A percentile compares a stretch with the other conserved stretches of the same genome.
These are phyloP conservation scores for Trichoderma sp. DNA, from an alignment of 2,329 filamentous ascomycete genomes.

Conservation along the genomic window DNA sequence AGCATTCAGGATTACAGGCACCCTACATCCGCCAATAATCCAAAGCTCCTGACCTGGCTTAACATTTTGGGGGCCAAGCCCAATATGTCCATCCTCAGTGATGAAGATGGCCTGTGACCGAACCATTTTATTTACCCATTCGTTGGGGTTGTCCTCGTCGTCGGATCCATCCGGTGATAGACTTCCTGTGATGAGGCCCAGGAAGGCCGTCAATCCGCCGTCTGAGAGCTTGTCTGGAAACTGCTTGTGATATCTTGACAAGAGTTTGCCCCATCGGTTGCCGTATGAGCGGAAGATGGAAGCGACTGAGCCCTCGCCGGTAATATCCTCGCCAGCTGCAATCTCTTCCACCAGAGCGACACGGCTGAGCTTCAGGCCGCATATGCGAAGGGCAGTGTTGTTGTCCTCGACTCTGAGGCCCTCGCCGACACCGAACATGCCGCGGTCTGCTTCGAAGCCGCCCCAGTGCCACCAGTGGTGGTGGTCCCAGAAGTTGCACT, in stretches of 20 bases:
- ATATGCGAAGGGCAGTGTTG: background rate
- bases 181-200: background rate
- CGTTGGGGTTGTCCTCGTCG: background rate
- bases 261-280: background rate
- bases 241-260: background rate
- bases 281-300: background rate
- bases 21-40: conserved; percentile 1
- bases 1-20: background rate
- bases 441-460: conserved; percentile 1
- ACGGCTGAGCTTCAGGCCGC: background rate
- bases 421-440: background rate
- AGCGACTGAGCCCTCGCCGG: background rate
- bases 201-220: background rate
- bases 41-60: background rate
- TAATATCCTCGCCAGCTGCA: background rate
- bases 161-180: background rate
- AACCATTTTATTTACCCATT: conserved; percentile 3
- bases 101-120: background rate
- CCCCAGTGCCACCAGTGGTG: conserved; percentile 5
- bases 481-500: conserved; percentile 2
- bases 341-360: background rate
- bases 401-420: conserved; percentile 2
- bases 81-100: background rate
- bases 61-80: background rate
- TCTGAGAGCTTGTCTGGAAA: background rate